phyloP scores from a whole-genome alignment of 2,329 filamentous ascomycete species.

The Scedosporium dehoogii region DNA sequence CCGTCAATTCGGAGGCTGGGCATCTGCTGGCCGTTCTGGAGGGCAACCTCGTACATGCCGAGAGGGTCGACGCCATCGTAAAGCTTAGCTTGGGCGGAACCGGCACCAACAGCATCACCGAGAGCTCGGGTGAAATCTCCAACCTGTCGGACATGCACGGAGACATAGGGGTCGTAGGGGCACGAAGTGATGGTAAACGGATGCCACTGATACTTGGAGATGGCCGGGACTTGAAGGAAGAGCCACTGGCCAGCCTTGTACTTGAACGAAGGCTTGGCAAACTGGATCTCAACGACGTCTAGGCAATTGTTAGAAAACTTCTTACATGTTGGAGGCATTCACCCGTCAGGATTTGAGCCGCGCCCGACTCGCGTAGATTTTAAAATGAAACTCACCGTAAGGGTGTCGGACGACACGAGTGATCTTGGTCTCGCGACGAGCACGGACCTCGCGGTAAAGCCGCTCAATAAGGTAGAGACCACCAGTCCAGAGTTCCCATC shows the following conservation, averaged over 20 bases:
- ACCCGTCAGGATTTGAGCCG: not conserved
- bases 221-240: slow-evolving; percentile 84
- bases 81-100: slow-evolving; percentile 74
- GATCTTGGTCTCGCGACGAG: slow-evolving; percentile 76
- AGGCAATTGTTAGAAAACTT: slow-evolving; percentile 17
- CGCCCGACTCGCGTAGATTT: not conserved
- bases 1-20: slow-evolving; percentile 83
- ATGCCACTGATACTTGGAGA: slow-evolving; percentile 91
- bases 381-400: slow-evolving; percentile 57
- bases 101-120: slow-evolving; percentile 92
- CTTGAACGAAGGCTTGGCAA: slow-evolving; percentile 89
- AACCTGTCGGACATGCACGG: slow-evolving; percentile 89
- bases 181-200: slow-evolving; percentile 99
- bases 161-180: slow-evolving; percentile 90
- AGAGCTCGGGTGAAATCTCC: slow-evolving; percentile 92
- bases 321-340: not conserved
- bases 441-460: slow-evolving; percentile 81
- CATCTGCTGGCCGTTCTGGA: slow-evolving; percentile 90
- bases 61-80: slow-evolving; percentile 85
- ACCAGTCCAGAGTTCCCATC: slow-evolving; percentile 87
- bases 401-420: slow-evolving; percentile 91
- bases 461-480: slow-evolving; percentile 80
- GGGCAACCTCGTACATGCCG: slow-evolving; percentile 96
- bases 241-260: slow-evolving; percentile 99
- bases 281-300: slow-evolving; percentile 96